Conservation (phyloP, 2,329 filamentous ascomycete genomes). For the Coniochaeta sp. region DNA sequence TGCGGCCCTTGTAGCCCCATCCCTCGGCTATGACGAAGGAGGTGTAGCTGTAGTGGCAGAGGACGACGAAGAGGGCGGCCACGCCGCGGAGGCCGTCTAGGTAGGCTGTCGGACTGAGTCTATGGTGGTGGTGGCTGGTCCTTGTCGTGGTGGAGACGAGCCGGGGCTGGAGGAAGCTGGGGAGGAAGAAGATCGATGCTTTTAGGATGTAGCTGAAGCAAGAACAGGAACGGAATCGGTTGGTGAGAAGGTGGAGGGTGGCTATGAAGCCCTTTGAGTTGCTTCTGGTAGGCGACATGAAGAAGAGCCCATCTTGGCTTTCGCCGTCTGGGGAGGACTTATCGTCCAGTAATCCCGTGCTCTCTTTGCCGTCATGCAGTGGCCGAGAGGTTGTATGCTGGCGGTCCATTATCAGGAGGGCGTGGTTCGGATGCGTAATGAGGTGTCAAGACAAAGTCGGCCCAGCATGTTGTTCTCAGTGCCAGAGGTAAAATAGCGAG, state of each 20-base stretch:
- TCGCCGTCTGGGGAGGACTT: slow-evolving; percentile 35
- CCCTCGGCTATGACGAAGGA: slow-evolving; percentile 43
- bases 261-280: neutral
- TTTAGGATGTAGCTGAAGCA: slow-evolving; percentile 31
- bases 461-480: neutral
- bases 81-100: slow-evolving; percentile 52
- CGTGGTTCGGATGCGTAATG: neutral
- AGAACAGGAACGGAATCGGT: slow-evolving; percentile 17
- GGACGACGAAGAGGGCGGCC: slow-evolving; percentile 48
- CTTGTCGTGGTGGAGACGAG: slow-evolving; percentile 29
- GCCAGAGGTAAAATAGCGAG: slow-evolving; percentile 1
- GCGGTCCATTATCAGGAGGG: slow-evolving; percentile 29
- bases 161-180: slow-evolving; percentile 43
- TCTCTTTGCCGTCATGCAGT: slow-evolving; percentile 35
- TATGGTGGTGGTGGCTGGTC: slow-evolving; percentile 22
- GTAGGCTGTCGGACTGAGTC: slow-evolving; percentile 46
- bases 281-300: neutral
- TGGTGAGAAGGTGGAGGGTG: neutral
- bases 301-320: slow-evolving; percentile 27
- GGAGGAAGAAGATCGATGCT: slow-evolving; percentile 37
- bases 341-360: slow-evolving; percentile 36
- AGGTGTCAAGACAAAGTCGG: neutral
- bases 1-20: slow-evolving; percentile 35
- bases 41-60: slow-evolving; percentile 51
- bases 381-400: slow-evolving; percentile 25